phyloP scores from a whole-genome alignment of 345 rosid species.

The Sisymbrium irio region DNA sequence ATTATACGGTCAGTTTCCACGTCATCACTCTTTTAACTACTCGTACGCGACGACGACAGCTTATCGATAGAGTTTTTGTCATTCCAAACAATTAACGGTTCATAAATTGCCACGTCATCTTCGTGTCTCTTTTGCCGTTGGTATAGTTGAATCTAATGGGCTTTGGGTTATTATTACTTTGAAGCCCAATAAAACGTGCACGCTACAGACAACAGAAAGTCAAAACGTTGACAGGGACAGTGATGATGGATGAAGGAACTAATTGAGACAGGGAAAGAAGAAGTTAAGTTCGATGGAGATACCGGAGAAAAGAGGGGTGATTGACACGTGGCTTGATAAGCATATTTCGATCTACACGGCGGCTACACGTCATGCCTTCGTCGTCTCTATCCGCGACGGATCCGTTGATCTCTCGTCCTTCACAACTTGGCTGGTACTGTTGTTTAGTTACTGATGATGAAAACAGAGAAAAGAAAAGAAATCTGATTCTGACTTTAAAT shows the following conservation, averaged over 20 bases:
- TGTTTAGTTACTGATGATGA: background rate
- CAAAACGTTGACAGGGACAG: slow-evolving; percentile 20
- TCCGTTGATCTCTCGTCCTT: slow-evolving; percentile 56
- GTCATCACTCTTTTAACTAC: slow-evolving; percentile 23
- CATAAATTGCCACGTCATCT: background rate
- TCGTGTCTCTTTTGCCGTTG: slow-evolving; percentile 3
- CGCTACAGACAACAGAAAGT: background rate
- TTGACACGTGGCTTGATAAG: slow-evolving; percentile 65
- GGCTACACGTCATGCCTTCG: slow-evolving; percentile 72
- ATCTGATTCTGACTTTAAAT: too few relatives aligned
- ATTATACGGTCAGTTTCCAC: background rate
- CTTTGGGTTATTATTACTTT: slow-evolving; percentile 16
- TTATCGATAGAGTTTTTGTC: too few relatives aligned
- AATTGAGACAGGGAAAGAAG: background rate
- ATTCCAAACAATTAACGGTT: slow-evolving; percentile 4
- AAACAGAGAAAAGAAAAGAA: background rate
- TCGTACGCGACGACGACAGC: background rate
- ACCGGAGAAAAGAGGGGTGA: slow-evolving; percentile 37
- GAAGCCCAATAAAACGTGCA: slow-evolving; percentile 25
- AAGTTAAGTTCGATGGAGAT: slow-evolving; percentile 28
- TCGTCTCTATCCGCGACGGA: slow-evolving; percentile 73
- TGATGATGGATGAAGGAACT: too few relatives aligned
- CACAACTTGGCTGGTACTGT: slow-evolving; percentile 81
- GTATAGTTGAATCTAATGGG: background rate
- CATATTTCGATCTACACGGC: slow-evolving; percentile 50